These are phyloP conservation scores for Sugiyamaella chiloensis DNA, from an alignment of 805 yeast species.

Conservation along the genomic window DNA sequence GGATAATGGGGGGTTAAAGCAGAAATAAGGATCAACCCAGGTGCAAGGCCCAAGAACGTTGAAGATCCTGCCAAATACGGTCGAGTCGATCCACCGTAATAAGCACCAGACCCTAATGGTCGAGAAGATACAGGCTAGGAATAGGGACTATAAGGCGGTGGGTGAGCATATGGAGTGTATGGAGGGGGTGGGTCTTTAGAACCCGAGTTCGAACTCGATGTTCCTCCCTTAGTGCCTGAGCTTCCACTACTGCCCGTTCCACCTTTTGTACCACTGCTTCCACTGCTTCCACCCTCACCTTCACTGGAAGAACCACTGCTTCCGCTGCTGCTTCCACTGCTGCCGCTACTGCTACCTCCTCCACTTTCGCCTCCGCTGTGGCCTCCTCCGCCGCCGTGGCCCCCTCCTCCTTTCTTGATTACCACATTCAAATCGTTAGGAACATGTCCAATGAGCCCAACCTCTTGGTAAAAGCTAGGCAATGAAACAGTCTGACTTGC, in stretches of 20 bases:
- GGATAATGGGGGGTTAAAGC: conserved; percentile 5
- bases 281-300: conserved; percentile 5
- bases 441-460: not conserved
- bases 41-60: conserved; percentile 12
- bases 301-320: conserved; percentile 1
- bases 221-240: conserved; percentile 7
- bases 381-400: conserved; percentile 5
- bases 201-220: conserved; percentile 12
- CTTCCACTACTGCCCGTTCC: conserved; percentile 11
- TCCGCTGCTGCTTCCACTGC: conserved; percentile 4
- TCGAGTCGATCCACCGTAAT: conserved; percentile 17
- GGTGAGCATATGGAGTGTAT: not conserved
- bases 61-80: conserved; percentile 17
- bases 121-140: not conserved
- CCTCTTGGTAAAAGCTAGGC: not conserved
- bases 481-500: not conserved
- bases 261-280: not conserved
- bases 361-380: not conserved
- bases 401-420: conserved; percentile 1
- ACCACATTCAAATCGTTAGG: not conserved
- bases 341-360: conserved; percentile 2
- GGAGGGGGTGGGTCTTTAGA: conserved; percentile 3
- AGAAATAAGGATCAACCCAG: conserved; percentile 9
- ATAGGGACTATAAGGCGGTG: conserved; percentile 1
- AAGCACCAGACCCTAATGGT: conserved; percentile 13